Percentiles rank a stretch among this genome's conserved stretches.
Evolutionary conservation across 371 early-diverging fungal genomes (phyloP).

Genomic region (Choanephora cucurbitarum): DNA sequence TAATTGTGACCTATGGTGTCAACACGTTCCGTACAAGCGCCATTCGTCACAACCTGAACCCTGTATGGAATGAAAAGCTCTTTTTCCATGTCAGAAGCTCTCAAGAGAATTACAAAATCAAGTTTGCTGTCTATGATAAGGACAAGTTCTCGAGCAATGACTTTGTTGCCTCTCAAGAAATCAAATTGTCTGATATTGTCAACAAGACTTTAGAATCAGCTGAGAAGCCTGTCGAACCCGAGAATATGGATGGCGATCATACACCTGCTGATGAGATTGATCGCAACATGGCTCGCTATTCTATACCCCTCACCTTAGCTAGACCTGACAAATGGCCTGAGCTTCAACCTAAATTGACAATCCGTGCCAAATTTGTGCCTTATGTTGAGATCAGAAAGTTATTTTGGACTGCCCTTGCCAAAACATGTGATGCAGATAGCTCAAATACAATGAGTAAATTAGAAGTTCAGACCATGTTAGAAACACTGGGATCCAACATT

Average conservation of each 20-base stretch:
- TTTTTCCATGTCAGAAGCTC: constrained; percentile 65
- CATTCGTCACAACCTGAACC: constrained; percentile 66
- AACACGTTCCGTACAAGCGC: constrained; percentile 71
- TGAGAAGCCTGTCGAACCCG: neutral
- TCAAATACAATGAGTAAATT: constrained; percentile 56
- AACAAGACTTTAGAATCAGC: constrained; percentile 10
- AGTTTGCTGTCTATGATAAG: constrained; percentile 76
- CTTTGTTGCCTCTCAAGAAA: constrained; percentile 61
- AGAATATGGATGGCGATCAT: neutral
- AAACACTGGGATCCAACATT: constrained; percentile 73
- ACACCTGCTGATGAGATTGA: constrained; percentile 38
- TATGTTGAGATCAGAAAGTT: constrained; percentile 66
- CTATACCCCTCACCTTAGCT: constrained; percentile 40
- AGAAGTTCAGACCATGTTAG: constrained; percentile 76
- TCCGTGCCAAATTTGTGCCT: constrained; percentile 67
- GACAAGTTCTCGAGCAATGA: constrained; percentile 78
- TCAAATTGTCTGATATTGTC: constrained; percentile 46
- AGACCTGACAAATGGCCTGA: constrained; percentile 43
- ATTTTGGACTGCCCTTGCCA: constrained; percentile 75
- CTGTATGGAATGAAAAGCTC: constrained; percentile 72
- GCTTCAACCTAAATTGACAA: constrained; percentile 45
- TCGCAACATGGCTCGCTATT: constrained; percentile 46
- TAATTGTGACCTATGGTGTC: constrained; percentile 70
- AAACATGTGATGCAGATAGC: constrained; percentile 63
- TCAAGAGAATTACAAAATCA: constrained; percentile 61